Evolutionary conservation across 176 grass and related monocot genomes (phyloP).

Genomic region (Carex cristatella): DNA sequence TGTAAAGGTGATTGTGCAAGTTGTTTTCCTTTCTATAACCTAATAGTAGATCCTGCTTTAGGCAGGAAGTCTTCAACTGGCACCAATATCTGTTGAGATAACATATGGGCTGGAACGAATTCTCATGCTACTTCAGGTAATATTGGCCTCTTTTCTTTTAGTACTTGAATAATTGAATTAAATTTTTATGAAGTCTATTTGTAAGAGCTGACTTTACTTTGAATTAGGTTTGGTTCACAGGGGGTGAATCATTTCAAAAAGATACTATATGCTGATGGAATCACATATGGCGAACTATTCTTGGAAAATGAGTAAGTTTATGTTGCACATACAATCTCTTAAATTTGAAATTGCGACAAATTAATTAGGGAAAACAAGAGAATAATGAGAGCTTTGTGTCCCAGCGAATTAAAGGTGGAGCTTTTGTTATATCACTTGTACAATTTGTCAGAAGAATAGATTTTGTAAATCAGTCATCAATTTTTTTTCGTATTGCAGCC

Average conservation of each 20-base stretch:
- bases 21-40: conserved; percentile 1
- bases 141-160: conserved; percentile 6
- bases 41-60: conserved; percentile 27
- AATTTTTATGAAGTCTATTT: conserved; percentile 4
- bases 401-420: neutral
- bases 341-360: neutral
- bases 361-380: neutral
- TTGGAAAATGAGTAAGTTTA: conserved; percentile 88
- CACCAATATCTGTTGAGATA: conserved; percentile 92
- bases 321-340: neutral
- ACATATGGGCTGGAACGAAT: conserved; percentile 98
- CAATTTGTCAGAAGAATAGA: neutral
- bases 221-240: conserved; percentile 67
- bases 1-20: neutral
- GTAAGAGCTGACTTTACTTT: conserved; percentile 75
- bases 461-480: neutral
- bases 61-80: conserved; percentile 87
- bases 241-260: conserved; percentile 97
- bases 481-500: neutral
- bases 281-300: conserved; percentile 94
- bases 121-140: conserved; percentile 96
- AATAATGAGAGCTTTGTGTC: neutral
- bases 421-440: neutral
- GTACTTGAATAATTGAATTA: neutral
- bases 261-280: conserved; percentile 76